Evolutionary conservation across 2,329 filamentous ascomycete species (phyloP).

Genomic region (Ceratocystis cubensis): DNA sequence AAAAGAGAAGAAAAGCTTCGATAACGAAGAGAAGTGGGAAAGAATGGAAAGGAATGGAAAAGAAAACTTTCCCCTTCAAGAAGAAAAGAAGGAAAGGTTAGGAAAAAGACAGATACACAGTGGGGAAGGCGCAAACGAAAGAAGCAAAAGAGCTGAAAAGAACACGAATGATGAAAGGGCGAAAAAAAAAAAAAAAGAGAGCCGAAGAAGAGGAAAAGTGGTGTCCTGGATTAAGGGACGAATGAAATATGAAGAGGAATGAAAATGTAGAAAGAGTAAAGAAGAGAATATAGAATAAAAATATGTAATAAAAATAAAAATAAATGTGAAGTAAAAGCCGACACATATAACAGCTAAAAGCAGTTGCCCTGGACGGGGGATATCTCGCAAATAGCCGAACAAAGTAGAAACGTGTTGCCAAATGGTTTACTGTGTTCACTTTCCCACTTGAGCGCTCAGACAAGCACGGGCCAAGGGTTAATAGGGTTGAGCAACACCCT

Average conservation of each 20-base stretch:
- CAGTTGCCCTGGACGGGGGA: not conserved
- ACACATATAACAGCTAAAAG: not conserved
- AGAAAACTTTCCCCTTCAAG: not conserved
- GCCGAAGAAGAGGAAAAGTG: constrained; percentile 9
- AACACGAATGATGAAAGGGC: not conserved
- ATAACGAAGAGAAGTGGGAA: not conserved
- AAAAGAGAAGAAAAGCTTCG: not conserved
- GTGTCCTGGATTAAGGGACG: not conserved
- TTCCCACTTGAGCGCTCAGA: not conserved
- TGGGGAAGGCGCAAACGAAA: not conserved
- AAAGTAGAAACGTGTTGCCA: constrained; percentile 8
- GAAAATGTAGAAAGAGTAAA: not conserved
- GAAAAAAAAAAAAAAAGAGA: not conserved
- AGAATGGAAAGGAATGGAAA: constrained; percentile 1
- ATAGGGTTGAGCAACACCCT: not conserved
- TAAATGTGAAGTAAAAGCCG: not conserved
- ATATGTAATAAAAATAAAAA: not conserved
- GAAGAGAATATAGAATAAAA: not conserved
- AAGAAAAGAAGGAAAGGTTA: not conserved
- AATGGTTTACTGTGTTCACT: constrained; percentile 19
- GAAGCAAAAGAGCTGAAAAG: not conserved
- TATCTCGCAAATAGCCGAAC: not conserved
- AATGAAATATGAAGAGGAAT: not conserved
- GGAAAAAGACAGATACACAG: constrained; percentile 7
- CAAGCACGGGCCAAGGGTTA: not conserved